Percentiles rank a stretch among this genome's conserved stretches.
phyloP scores from a whole-genome alignment of 129 eudicot genomes.

The Chrysanthemum seticuspe region DNA sequence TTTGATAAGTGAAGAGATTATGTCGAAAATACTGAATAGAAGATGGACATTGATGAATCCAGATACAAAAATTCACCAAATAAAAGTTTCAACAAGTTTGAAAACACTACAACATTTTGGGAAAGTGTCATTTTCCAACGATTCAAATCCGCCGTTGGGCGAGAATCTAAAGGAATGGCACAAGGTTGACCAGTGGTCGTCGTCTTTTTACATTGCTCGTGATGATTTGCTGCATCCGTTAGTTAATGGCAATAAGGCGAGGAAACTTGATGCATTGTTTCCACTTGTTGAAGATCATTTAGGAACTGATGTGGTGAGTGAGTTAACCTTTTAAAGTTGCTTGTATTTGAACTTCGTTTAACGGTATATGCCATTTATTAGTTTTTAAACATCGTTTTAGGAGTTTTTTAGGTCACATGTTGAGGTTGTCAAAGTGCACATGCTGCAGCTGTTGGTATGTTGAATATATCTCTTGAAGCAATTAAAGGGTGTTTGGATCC shows the following conservation, averaged over 20 bases:
- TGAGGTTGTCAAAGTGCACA: constrained; percentile 99
- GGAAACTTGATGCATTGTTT: constrained; percentile 87
- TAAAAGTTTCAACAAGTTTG: too few relatives aligned
- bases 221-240: constrained; percentile 95
- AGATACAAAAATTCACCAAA: constrained; percentile 50
- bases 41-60: constrained; percentile 78
- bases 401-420: constrained; percentile 85
- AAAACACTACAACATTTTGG: too few relatives aligned
- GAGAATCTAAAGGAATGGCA: constrained; percentile 15
- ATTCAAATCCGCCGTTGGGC: too few relatives aligned
- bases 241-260: constrained; percentile 88
- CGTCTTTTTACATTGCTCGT: constrained; percentile 18
- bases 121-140: too few relatives aligned
- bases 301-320: constrained; percentile 80
- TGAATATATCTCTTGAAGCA: constrained; percentile 20
- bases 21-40: constrained; percentile 49
- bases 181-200: constrained; percentile 35
- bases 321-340: neutral
- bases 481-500: constrained; percentile 13
- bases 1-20: constrained; percentile 30
- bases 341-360: neutral
- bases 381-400: neutral
- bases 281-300: constrained; percentile 81
- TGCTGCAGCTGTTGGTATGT: constrained; percentile 98
- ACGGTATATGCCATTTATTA: too few relatives aligned